Evolutionary conservation across 2,329 filamentous ascomycete genomes (phyloP), one percentile per base, ranked within the genome.

Genomic region (Paracoccidioides brasiliensis): DNA sequence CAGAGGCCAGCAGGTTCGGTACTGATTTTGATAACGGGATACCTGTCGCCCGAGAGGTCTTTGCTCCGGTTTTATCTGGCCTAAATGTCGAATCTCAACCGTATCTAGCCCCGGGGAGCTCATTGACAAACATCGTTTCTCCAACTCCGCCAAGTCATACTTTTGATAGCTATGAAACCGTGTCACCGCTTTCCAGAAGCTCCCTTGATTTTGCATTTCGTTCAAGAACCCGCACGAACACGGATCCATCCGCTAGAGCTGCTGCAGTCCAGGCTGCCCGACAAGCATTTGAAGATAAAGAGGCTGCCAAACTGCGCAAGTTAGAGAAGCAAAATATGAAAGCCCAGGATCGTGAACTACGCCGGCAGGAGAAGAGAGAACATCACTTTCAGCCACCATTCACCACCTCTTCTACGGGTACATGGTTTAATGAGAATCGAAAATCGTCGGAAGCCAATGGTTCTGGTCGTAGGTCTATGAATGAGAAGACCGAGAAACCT

Each of bases 241-340:
- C 71, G 14, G 79, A 82, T 60, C 73, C 79, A 6, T 71, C 75
- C 35, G 75, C 76, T 4, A 75, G 78, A 42, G 79, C 78, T 44
- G 79, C 79, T 15, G 75, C 75, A 3, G 78, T 83, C 8, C 75
- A 77, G 55, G 78, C 77, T 46, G 76, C 78, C 4, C 74, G 80
- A 5, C 71, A 76, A 52, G 79, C 80, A 37, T 82, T 81, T 63
- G 73, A 79, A 56, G 78, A 81, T 60, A 79, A 80, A 60, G 78
- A 82, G 66, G 78, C 76, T 3, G 77, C 75, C 40, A 82, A 82
- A 61, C 75, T 75, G 55, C 74, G 71, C 52, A 79, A 79, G 60
- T 68, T 75, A 48, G 76, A 81, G 62, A 73, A 77, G 61, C 78
- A 80, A 55, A 75, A 72, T 49, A 64, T 71, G 56, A 78, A 69